Evolutionary conservation across 192 early-diverging fungal genomes (phyloP), one percentile per base, ranked within the genome.

Genomic region (Coemansia sp.): DNA sequence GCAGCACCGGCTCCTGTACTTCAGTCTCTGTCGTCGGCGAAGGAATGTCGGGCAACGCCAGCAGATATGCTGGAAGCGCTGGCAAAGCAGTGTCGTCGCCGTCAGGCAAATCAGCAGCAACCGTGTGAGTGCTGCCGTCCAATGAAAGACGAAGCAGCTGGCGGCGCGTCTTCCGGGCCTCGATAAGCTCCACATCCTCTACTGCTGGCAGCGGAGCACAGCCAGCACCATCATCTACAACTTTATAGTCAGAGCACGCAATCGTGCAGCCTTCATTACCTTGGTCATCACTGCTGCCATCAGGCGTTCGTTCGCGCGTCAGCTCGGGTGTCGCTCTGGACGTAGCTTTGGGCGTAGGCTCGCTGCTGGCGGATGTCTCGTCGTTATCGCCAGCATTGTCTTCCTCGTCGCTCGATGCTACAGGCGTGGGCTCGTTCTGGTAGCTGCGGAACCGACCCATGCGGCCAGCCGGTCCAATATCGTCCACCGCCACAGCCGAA

Each of bases 381-480:
- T 59, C 64, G 23, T 47, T 39, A 38, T 53, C 50, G 23, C 65
- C 76, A 7, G 67, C 65, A 2, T 72, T 69, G 14, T 63, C 79
- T 2, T 69, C 67, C 27, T 64, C 65, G 39, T 72, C 62, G 12
- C 68, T 68, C 43, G 58, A 55, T 10, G 45, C 67, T 3, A 19
- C 59, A 0, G 67, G 38, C 56, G 37, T 12, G 2, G 19, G 63
- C 67, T 77, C 81, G 61, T 74, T 78, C 69, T 78, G 81, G 55
- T 83, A 74, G 52, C 72, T 83, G 64, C 58, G 69, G 67, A 65
- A 83, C 3, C 72, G 72, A 4, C 67, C 76, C 52, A 83, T 83
- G 21, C 75, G 64, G 25, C 56, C 77, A 3, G 69, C 77, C 2
- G 77, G 76, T 0, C 75, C 81, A 38, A 77, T 71, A 16, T 59